Conservation (phyloP, 2,329 filamentous ascomycete species). For the Nigrospora sphaerica region DNA sequence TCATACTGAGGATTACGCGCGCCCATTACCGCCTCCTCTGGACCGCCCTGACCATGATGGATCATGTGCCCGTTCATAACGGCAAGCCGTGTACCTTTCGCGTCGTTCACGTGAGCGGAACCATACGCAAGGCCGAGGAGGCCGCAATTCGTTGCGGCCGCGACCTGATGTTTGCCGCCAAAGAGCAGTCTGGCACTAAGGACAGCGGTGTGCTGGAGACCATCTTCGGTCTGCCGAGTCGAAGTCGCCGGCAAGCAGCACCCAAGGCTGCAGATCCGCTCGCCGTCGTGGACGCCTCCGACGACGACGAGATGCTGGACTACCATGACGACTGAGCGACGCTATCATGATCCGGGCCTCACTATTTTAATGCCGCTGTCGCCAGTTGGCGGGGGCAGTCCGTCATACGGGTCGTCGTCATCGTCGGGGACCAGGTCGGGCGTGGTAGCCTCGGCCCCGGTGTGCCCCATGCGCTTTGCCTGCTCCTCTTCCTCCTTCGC, state of each 20-base stretch:
- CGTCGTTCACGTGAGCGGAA: slow-evolving; percentile 83
- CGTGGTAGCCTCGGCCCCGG: slow-evolving; percentile 23
- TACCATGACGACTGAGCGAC: slow-evolving; percentile 18
- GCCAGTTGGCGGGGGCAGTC: slow-evolving; percentile 36
- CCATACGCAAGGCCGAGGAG: slow-evolving; percentile 85
- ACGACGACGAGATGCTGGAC: slow-evolving; percentile 31
- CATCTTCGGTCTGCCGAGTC: slow-evolving; percentile 26
- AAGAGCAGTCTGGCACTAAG: slow-evolving; percentile 29
- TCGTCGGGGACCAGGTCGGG: slow-evolving; percentile 25
- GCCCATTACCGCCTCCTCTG: slow-evolving; percentile 82
- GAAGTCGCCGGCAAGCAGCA: slow-evolving; percentile 9
- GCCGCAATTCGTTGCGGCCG: slow-evolving; percentile 78
- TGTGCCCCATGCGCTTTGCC: slow-evolving; percentile 39
- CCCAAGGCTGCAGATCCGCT: neutral
- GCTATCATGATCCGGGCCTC: slow-evolving; percentile 47
- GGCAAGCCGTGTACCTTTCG: slow-evolving; percentile 68
- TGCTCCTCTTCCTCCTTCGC: slow-evolving; percentile 69
- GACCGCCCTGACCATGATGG: slow-evolving; percentile 80
- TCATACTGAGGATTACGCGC: slow-evolving; percentile 79
- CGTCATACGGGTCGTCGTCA: slow-evolving; percentile 38
- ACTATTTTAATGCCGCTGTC: slow-evolving; percentile 67
- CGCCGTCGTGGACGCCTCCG: slow-evolving; percentile 28
- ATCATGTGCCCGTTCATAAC: slow-evolving; percentile 53
- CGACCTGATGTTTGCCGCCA: slow-evolving; percentile 61
- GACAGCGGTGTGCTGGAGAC: slow-evolving; percentile 24